These are phyloP conservation scores for Tylopilus subfusipes DNA, from an alignment of 768 basidiomycete species.

Conservation along the genomic window DNA sequence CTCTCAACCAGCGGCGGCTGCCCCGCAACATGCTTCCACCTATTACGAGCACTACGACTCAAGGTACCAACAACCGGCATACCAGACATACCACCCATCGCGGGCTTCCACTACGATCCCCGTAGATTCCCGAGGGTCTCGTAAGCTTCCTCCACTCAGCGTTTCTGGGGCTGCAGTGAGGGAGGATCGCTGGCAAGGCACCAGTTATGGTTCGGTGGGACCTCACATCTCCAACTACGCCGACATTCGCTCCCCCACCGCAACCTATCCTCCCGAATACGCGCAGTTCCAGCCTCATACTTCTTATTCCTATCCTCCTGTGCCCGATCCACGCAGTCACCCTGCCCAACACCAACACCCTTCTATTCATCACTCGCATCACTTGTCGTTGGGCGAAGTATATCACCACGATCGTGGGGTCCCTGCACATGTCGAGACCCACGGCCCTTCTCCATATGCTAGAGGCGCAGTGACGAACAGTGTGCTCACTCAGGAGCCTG, in stretches of 20 bases:
- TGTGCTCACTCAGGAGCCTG: slow-evolving; percentile 33
- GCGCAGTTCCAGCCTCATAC: slow-evolving; percentile 40
- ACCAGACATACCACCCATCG: slow-evolving; percentile 45
- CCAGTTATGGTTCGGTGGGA: slow-evolving; percentile 36
- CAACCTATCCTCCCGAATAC: slow-evolving; percentile 58
- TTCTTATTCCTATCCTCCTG: slow-evolving; percentile 32
- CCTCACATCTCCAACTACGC: slow-evolving; percentile 36
- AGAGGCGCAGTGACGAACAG: slow-evolving; percentile 35
- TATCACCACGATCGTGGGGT: slow-evolving; percentile 34
- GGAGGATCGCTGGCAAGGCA: slow-evolving; percentile 47
- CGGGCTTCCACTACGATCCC: slow-evolving; percentile 49
- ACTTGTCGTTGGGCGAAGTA: slow-evolving; percentile 25
- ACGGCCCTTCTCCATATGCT: slow-evolving; percentile 50
- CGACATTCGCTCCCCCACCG: slow-evolving; percentile 61
- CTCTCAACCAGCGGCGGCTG: slow-evolving; percentile 32
- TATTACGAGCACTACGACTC: slow-evolving; percentile 57
- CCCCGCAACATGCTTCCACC: slow-evolving; percentile 45
- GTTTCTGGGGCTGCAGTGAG: slow-evolving; percentile 42
- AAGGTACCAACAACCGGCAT: slow-evolving; percentile 42
- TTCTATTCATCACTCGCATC: slow-evolving; percentile 29
- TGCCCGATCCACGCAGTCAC: slow-evolving; percentile 37
- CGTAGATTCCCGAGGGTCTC: slow-evolving; percentile 46
- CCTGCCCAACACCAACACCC: slow-evolving; percentile 25
- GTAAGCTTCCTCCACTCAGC: slow-evolving; percentile 56
- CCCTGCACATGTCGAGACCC: slow-evolving; percentile 38